phyloP scores from a whole-genome alignment of 179 eudicot genomes.

The Carnegiea gigantea region DNA sequence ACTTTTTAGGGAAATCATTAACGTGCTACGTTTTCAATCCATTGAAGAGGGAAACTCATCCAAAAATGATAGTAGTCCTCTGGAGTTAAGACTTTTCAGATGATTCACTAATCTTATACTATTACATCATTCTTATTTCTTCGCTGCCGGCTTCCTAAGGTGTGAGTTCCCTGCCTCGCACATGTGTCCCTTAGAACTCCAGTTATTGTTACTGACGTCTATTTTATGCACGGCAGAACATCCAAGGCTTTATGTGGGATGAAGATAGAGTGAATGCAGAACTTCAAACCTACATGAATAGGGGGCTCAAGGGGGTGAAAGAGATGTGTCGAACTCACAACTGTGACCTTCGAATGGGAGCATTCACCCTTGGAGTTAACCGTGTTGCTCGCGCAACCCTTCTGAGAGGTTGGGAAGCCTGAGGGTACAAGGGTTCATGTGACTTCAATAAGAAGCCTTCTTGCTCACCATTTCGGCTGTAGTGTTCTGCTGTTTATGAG shows the following conservation, averaged over 20 bases:
- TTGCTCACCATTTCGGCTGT: not conserved
- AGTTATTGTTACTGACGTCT: not conserved
- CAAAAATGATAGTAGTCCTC: no score
- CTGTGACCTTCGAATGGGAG: conserved; percentile 95
- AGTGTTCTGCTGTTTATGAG: not conserved
- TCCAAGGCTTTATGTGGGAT: conserved; percentile 97
- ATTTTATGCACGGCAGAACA: conserved; percentile 53
- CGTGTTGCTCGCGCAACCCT: conserved; percentile 93
- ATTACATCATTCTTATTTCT: no score
- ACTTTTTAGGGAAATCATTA: no score
- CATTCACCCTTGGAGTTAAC: conserved; percentile 76
- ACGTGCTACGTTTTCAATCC: no score
- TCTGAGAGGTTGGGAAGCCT: conserved; percentile 93
- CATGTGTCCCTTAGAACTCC: no score
- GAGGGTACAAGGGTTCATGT: conserved; percentile 6
- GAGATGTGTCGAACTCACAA: conserved; percentile 73
- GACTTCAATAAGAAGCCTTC: conserved; percentile 16
- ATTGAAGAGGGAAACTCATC: no score
- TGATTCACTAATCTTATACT: no score
- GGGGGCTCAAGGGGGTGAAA: conserved; percentile 69
- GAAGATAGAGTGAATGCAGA: conserved; percentile 85
- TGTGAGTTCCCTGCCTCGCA: no score
- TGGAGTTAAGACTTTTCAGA: no score
- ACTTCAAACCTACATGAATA: conserved; percentile 75
- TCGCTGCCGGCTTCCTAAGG: no score